Conservation (phyloP, 257 asterid species). For the Cordia subcordata region DNA sequence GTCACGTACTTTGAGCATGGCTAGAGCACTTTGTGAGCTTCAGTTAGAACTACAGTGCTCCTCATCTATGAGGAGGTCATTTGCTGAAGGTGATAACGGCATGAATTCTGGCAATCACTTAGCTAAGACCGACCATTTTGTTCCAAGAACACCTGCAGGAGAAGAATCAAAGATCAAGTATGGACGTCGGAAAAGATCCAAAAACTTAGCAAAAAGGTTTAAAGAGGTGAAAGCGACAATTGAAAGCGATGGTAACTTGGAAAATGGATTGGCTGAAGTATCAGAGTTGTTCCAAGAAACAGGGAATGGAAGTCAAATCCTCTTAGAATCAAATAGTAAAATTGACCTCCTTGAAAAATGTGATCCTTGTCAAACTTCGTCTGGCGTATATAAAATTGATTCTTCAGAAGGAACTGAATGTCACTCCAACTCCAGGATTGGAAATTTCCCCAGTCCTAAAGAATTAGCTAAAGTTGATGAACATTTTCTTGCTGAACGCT, state of each 20-base stretch:
- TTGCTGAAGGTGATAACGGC: conserved; percentile 13
- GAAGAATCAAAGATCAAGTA: conserved; percentile 46
- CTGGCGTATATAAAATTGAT: conserved; percentile 2
- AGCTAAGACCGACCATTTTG: conserved; percentile 19
- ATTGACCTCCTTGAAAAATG: conserved; percentile 11
- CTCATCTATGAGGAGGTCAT: conserved; percentile 15
- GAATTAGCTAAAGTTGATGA: conserved; percentile 62
- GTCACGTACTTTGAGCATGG: conserved; percentile 86
- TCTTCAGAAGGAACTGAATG: conserved; percentile 14
- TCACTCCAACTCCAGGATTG: conserved; percentile 20
- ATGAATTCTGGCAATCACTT: conserved; percentile 18
- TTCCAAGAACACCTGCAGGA: conserved; percentile 55
- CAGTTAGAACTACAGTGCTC: conserved; percentile 52
- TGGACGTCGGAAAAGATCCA: conserved; percentile 17
- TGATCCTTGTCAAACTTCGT: conserved; percentile 10
- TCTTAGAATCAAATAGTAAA: conserved; percentile 9
- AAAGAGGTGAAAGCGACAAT: conserved; percentile 7
- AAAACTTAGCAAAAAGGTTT: conserved; percentile 18
- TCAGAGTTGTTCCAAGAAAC: conserved; percentile 16
- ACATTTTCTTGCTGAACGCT: conserved; percentile 46
- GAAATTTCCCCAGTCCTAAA: conserved; percentile 69
- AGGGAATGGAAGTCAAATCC: conserved; percentile 4
- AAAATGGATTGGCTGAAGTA: conserved; percentile 8
- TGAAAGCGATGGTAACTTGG: conserved; percentile 16
- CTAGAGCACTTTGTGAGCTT: conserved; percentile 75